Evolutionary conservation across 163 green algal genomes (phyloP).

Genomic region (Scenedesmus sp.): DNA sequence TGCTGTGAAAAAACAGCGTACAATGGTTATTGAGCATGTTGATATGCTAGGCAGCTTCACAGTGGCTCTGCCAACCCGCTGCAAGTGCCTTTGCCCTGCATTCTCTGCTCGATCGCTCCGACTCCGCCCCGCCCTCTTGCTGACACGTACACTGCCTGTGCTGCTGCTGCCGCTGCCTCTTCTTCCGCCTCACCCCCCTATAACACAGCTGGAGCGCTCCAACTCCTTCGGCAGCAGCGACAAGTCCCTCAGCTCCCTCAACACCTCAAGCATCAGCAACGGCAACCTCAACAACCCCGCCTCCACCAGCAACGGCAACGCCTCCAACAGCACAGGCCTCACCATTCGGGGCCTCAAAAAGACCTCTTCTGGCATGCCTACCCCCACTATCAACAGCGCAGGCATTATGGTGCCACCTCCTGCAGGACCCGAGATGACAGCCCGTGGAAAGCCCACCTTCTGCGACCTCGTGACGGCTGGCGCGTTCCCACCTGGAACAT

Average conservation of each 20-base stretch:
- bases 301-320: not conserved
- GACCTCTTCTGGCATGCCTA: slow-evolving; percentile 5
- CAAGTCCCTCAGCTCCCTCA: not conserved
- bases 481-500: slow-evolving; percentile 36
- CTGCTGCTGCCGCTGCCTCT: not conserved
- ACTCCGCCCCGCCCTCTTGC: not conserved
- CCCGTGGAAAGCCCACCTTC: slow-evolving; percentile 48
- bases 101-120: not conserved
- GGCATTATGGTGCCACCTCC: slow-evolving; percentile 1
- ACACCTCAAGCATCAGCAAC: not conserved
- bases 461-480: slow-evolving; percentile 39
- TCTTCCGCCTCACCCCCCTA: not conserved
- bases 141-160: not conserved
- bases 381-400: not conserved
- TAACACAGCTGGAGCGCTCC: slow-evolving; percentile 34
- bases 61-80: not conserved
- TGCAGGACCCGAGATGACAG: slow-evolving; percentile 28
- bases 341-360: not conserved
- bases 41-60: not conserved
- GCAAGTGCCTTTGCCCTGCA: no score
- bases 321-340: not conserved
- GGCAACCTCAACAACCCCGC: not conserved
- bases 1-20: no score
- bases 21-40: no score
- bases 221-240: slow-evolving; percentile 32